Evolutionary conservation across 2,329 filamentous ascomycete species (phyloP).

Genomic region (Hymenoscyphus infarciens): DNA sequence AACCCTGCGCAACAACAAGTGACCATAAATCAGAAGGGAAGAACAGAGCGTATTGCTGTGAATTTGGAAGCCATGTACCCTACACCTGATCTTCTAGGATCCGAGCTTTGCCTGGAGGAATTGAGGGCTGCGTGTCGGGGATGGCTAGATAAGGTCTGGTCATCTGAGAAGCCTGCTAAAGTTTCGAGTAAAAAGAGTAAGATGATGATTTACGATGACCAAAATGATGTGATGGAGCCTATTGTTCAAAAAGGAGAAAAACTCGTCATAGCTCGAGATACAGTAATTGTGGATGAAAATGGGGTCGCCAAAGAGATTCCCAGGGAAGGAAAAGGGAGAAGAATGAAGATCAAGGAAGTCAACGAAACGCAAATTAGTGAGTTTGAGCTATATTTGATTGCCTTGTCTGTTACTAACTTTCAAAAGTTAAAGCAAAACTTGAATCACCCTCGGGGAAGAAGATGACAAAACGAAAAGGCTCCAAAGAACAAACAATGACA

Average conservation of each 20-base stretch:
- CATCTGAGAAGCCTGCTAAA: conserved; percentile 29
- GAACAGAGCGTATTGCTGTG: conserved; percentile 82
- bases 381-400: conserved; percentile 35
- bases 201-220: conserved; percentile 9
- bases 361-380: conserved; percentile 91
- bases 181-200: conserved; percentile 3
- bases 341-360: conserved; percentile 78
- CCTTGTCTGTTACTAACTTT: conserved; percentile 31
- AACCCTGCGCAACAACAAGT: conserved; percentile 71
- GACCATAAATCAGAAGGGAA: conserved; percentile 77
- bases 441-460: conserved; percentile 86
- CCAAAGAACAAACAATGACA: conserved; percentile 91
- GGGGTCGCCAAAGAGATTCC: conserved; percentile 47
- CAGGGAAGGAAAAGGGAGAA: conserved; percentile 53
- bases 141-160: conserved; percentile 58
- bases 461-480: conserved; percentile 62
- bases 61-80: conserved; percentile 84
- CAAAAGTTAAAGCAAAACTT: conserved; percentile 82
- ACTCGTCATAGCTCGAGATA: conserved; percentile 34
- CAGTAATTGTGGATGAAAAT: conserved; percentile 55
- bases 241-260: conserved; percentile 33
- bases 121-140: conserved; percentile 75
- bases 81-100: conserved; percentile 63
- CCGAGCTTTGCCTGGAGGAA: conserved; percentile 89
- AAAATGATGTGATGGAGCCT: conserved; percentile 22